A percentile compares a stretch with the other conserved stretches of the same genome.
These are phyloP conservation scores for Malus hybrid DNA, from an alignment of 331 rosid species.

Conservation along the genomic window DNA sequence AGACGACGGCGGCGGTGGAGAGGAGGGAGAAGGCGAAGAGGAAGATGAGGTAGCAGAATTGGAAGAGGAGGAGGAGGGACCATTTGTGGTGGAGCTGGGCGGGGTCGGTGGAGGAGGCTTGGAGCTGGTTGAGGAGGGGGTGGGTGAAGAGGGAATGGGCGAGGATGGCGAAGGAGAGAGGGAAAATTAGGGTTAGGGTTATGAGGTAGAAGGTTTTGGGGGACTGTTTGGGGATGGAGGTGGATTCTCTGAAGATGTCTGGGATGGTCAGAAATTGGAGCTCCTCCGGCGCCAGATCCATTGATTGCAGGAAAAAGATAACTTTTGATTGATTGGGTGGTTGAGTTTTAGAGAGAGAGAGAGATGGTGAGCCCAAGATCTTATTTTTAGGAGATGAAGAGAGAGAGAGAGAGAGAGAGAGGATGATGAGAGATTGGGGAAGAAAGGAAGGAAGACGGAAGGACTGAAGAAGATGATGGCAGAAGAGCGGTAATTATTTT, in stretches of 20 bases:
- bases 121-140: constrained; percentile 59
- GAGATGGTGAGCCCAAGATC: background rate
- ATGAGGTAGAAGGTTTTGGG: constrained; percentile 88
- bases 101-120: constrained; percentile 51
- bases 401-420: background rate
- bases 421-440: background rate
- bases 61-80: constrained; percentile 69
- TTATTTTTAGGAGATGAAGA: background rate
- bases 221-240: constrained; percentile 67
- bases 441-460: background rate
- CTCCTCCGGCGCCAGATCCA: constrained; percentile 95
- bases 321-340: background rate
- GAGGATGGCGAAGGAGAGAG: constrained; percentile 83
- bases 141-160: constrained; percentile 98
- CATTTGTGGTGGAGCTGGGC: constrained; percentile 56
- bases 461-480: background rate
- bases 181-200: constrained; percentile 69
- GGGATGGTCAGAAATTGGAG: constrained; percentile 61
- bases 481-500: background rate
- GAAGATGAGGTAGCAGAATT: constrained; percentile 77
- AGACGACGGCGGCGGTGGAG: constrained; percentile 92
- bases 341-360: background rate
- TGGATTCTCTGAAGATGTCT: constrained; percentile 62
- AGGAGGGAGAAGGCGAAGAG: constrained; percentile 92
- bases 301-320: background rate